phyloP scores from a whole-genome alignment of 1,139 yeast species.

The Suhomyces taliae region DNA sequence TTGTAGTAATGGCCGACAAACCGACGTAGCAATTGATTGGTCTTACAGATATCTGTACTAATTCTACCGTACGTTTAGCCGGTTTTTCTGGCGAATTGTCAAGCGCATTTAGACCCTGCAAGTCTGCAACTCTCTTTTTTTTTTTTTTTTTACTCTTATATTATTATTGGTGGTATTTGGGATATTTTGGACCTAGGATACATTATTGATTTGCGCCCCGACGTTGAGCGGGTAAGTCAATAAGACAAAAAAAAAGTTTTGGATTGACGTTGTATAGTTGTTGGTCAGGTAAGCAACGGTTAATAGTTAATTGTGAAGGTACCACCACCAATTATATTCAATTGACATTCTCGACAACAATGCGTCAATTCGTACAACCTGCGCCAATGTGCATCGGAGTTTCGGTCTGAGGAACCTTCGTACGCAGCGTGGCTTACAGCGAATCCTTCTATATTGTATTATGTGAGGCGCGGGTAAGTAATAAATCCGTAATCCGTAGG shows the following conservation, averaged over 20 bases:
- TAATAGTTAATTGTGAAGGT: too few species aligned
- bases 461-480: background rate
- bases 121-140: too few species aligned
- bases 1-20: background rate
- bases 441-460: slow-evolving; percentile 3
- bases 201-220: too few species aligned
- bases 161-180: too few species aligned
- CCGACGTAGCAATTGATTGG: background rate
- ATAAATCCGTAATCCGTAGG: background rate
- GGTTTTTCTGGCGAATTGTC: background rate
- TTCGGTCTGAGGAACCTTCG: slow-evolving; percentile 1
- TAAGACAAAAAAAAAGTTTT: too few species aligned
- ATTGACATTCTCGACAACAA: background rate
- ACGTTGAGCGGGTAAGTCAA: too few species aligned
- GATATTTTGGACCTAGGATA: too few species aligned
- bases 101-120: too few species aligned
- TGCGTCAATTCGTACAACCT: background rate
- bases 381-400: background rate
- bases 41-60: background rate
- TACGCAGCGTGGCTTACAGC: slow-evolving; percentile 5
- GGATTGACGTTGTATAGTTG: too few species aligned
- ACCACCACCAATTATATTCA: too few species aligned
- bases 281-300: too few species aligned
- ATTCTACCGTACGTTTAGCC: background rate
- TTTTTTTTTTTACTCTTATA: too few species aligned